Base-by-base conservation (phyloP, 2,329 filamentous ascomycete genomes). In the Myrmaecium sp. region DNA sequence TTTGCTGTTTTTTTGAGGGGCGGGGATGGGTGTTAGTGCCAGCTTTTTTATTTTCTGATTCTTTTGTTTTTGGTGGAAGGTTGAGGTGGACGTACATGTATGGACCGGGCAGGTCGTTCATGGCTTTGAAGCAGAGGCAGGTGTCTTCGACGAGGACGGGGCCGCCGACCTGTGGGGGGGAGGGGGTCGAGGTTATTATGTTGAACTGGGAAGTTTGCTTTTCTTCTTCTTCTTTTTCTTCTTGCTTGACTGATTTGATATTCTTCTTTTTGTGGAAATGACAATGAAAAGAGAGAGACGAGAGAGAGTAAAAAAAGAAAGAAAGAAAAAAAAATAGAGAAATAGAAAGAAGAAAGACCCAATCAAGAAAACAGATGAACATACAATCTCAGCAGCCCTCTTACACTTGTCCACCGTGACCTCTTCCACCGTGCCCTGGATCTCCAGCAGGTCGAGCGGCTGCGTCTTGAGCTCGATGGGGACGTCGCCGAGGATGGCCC, bases 121-220 rank as follows among this genome's bases (percentile, higher is more conserved):
- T 66, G 12, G 86, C 84, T 46, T 79, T 75, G 49, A 94, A 98
- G 59, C 83, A 91, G 25, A 98, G 64, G 39, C 83, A 83, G 10
- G 89, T 98, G 53, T 98, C 89, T 55, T 98, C 89, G 7, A 93
- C 86, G 20, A 98, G 63, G 6, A 94, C 89, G 3, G 91, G 84
- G 1, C 83, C 83, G 42, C 76, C 62, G 25, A 89, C 55, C 82
- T 91, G 33, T 23, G 11, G 19, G 10, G 30, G n/a, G 14, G 21
- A 23, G 15, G 22, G 15, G 13, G 18, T 13, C 14, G 30, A 24
- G 5, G 9, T 25, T 20, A 33, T 26, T 9, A n/a, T n/a, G 30
- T 6, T n/a, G 21, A 11, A 32, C 25, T 36, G 30, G 27, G 2
- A 15, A n/a, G 8, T 14, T 20, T 35, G 24, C 36, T 7, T n/a